Evolutionary conservation across 768 basidiomycete genomes (phyloP).

Genomic region (Phallus indusiatus): DNA sequence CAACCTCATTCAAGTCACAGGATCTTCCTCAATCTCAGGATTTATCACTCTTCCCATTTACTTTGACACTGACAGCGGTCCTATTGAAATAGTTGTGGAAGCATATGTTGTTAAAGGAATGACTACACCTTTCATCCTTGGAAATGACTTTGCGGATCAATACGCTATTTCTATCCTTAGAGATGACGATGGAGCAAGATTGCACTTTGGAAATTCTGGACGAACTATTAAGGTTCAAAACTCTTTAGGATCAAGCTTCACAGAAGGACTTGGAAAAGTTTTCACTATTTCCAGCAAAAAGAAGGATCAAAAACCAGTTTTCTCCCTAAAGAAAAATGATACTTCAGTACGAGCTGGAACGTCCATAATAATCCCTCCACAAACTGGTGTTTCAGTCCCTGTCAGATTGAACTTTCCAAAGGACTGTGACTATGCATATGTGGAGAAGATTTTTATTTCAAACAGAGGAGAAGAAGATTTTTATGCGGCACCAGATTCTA

Average conservation of each 20-base stretch:
- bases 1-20: slow-evolving; percentile 25
- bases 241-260: background rate
- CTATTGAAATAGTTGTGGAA: slow-evolving; percentile 20
- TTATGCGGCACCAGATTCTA: slow-evolving; percentile 1
- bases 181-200: slow-evolving; percentile 4
- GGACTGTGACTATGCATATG: background rate
- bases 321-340: background rate
- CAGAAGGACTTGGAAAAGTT: background rate
- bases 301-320: background rate
- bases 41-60: slow-evolving; percentile 20
- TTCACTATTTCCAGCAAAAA: background rate
- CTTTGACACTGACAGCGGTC: slow-evolving; percentile 18
- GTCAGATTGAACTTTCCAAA: background rate
- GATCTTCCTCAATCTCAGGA: slow-evolving; percentile 18
- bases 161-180: slow-evolving; percentile 23
- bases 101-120: slow-evolving; percentile 22
- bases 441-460: background rate
- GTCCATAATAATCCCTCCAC: background rate
- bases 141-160: slow-evolving; percentile 22
- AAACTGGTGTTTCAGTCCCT: background rate
- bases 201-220: slow-evolving; percentile 15
- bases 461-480: background rate
- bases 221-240: background rate
- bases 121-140: slow-evolving; percentile 16
- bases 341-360: background rate